Conservation (phyloP, 768 basidiomycete genomes). For the Tricholomella constricta region DNA sequence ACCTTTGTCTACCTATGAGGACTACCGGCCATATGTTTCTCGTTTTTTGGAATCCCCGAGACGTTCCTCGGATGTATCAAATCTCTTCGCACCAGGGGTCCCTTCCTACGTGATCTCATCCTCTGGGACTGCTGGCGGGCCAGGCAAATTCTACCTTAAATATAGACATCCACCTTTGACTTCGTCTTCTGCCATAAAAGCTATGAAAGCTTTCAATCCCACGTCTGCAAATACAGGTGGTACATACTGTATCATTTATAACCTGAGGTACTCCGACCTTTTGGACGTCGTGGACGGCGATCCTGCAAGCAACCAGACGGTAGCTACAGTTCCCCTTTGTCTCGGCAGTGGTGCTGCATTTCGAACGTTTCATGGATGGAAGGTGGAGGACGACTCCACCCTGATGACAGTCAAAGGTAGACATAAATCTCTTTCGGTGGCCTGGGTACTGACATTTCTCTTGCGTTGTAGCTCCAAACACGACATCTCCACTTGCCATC, state of each 20-base stretch:
- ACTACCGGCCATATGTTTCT: slow-evolving; percentile 9
- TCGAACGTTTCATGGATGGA: slow-evolving; percentile 3
- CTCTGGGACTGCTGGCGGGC: slow-evolving; percentile 18
- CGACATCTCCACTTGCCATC: slow-evolving; percentile 8
- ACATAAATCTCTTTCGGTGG: background rate
- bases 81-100: slow-evolving; percentile 19
- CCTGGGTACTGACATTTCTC: background rate
- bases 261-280: slow-evolving; percentile 4
- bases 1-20: slow-evolving; percentile 9
- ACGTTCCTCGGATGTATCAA: slow-evolving; percentile 1
- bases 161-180: slow-evolving; percentile 11
- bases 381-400: background rate
- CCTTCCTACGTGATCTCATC: slow-evolving; percentile 16
- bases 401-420: slow-evolving; percentile 5
- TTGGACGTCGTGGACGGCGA: slow-evolving; percentile 2
- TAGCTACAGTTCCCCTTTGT: slow-evolving; percentile 6
- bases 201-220: background rate
- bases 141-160: slow-evolving; percentile 16
- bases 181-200: background rate
- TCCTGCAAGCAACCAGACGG: background rate
- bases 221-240: background rate
- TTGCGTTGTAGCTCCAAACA: background rate
- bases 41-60: slow-evolving; percentile 8
- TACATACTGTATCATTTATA: slow-evolving; percentile 5
- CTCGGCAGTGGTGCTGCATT: slow-evolving; percentile 5